phyloP scores from a whole-genome alignment of 106 monocot species.

The Alisma plantagoaquatica region DNA sequence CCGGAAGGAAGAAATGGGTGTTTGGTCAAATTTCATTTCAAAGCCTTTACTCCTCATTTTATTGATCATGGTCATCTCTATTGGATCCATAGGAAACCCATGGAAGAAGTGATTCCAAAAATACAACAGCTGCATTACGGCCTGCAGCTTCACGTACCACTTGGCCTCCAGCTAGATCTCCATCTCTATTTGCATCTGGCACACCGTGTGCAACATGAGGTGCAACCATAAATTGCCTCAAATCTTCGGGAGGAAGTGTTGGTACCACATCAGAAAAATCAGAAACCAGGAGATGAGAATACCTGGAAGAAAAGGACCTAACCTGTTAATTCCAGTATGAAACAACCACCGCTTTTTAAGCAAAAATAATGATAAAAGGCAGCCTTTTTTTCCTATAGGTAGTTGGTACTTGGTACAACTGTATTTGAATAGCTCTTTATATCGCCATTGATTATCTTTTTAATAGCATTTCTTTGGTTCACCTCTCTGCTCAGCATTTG shows the following conservation, averaged over 20 bases:
- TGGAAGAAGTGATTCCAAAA: conserved; percentile 85
- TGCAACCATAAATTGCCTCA: conserved; percentile 67
- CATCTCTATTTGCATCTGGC: conserved; percentile 22
- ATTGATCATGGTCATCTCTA: conserved; percentile 7
- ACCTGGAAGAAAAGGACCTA: conserved; percentile 39
- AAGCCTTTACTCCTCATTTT: not conserved
- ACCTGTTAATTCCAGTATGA: no score
- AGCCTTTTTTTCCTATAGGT: no score
- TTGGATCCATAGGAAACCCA: conserved; percentile 57
- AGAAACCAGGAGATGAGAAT: conserved; percentile 81
- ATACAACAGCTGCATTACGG: conserved; percentile 64
- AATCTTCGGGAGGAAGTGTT: conserved; percentile 87
- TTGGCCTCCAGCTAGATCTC: conserved; percentile 25
- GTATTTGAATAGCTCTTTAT: no score
- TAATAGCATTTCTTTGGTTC: no score
- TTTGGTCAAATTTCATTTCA: no score
- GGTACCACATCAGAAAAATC: conserved; percentile 84
- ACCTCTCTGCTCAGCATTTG: no score
- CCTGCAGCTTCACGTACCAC: conserved; percentile 51
- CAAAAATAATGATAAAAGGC: no score
- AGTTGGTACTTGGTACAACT: no score
- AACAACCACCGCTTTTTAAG: no score
- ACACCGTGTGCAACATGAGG: conserved; percentile 35
- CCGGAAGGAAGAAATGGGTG: no score
- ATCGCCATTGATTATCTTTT: no score